Base-by-base conservation (phyloP, 176 grass and related monocot genomes). In the Zoysia japonica region DNA sequence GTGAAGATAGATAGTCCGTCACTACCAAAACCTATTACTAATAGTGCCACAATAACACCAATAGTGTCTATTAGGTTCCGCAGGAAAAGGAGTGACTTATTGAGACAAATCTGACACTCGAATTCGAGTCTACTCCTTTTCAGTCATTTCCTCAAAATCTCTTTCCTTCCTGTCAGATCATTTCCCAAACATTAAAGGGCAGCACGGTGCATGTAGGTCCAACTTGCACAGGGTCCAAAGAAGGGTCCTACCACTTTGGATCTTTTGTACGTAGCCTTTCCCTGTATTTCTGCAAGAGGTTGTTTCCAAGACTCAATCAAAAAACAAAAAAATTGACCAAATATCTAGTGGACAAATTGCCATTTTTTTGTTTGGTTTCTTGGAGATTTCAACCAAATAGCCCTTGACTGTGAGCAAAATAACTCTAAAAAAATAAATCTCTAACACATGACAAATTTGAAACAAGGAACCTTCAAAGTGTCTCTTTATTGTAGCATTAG, bases 391-490 rank as follows among this genome's bases (percentile, higher is more conserved):
- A 72, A 39, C 1, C 6, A 39, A 54, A 72, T 36, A 56, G 0
- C 14, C 49, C 20, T 9, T 47, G 45, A 50, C 20, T 65, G 37
- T 62, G 19, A 7, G 15, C 28, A 39, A 63, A 64, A 77, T 7
- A 16, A 72, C 16, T 48, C 20, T 37, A 46, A 63, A 28, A 28
- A 28, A 28, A 77, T 7, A 16, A 72, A 76, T 77, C 16, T 48
- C 20, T 37, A 46, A 63, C 57, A 59, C 28, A 35, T 20, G 19
- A 57, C 9, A 38, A 64, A 28, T 77, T 49, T 65, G 13, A 51
- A 65, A 60, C 12, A 80, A 60, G 20, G 42, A 59, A 70, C 66
- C 13, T n/a, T 47, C 11, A 54, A 20, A 80, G 52, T 71, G 35
- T 17, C 55, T 61, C 9, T 35, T 61, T 11, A 1, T 61, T 11